Base-by-base conservation (phyloP, 2,329 filamentous ascomycete species). In the Neofusicoccum sp. region DNA sequence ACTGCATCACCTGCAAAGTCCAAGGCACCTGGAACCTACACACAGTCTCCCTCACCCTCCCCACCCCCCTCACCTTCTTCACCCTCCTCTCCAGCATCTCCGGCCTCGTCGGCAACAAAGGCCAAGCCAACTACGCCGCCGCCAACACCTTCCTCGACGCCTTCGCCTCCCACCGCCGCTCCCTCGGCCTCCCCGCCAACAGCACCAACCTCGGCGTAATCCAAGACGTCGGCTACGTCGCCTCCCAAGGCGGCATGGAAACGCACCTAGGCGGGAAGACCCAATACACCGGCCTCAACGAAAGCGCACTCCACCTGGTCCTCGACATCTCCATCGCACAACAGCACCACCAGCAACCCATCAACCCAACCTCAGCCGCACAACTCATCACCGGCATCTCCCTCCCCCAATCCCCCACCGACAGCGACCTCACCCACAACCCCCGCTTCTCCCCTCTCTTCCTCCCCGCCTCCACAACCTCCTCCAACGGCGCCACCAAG, bases 191-290 rank as follows among this genome's bases (percentile, higher is more conserved):
- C 1, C 74, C 79, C 2, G 81, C 80, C 29, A 76, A 81, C 0
- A 79, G 79, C 0, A 74, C 89, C 1, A 49, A 64, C 5, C 29
- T 71, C 12, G 65, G 64, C 67, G 67, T 4, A 69, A 74, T 64
- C 66, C 67, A 3, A 70, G 71, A 11, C 71, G 69, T 62, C 56
- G 73, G 5, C n/a, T 70, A 67, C 31, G 58, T 61, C 31, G 36
- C 36, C 22, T 22, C 39, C 16, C 50, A 54, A 11, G 50, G 50
- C 50, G 50, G 50, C 36, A 54, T 54, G 50, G 34, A 54, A 9
- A 39, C 36, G 34, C 50, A 54, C 16, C 36, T 54, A 5, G 50
- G 36, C 36, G n/a, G 34, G 34, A 22, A 22, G 2, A 67, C 48
- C 44, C 63, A 63, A 44, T 69, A 64, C 63, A 56, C 48, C 2